Evolutionary conservation across 176 grass and related monocot species (phyloP).

Genomic region (Lolium perenne): DNA sequence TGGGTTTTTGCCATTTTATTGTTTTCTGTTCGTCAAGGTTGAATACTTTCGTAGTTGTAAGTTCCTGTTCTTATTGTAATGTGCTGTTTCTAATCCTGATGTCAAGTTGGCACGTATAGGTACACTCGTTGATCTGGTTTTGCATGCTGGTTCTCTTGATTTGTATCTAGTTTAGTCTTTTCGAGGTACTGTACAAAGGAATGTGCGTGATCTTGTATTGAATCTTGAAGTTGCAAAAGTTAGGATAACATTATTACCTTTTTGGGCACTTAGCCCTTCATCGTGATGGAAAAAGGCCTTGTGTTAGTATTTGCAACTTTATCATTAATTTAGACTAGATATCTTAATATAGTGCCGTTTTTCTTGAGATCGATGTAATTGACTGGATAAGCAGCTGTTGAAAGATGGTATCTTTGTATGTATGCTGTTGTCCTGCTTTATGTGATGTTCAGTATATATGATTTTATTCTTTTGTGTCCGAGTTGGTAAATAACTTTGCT

Average conservation of each 20-base stretch:
- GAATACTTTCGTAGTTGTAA: not conserved
- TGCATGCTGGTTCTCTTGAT: not conserved
- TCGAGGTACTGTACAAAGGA: not conserved
- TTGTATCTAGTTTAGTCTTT: not conserved
- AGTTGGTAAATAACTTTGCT: conserved; percentile 35
- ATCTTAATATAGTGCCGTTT: conserved; percentile 16
- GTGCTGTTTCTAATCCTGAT: not conserved
- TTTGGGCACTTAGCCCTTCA: not conserved
- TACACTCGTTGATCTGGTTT: conserved; percentile 22
- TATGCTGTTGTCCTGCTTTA: not conserved
- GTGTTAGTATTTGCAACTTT: not conserved
- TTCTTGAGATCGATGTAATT: conserved; percentile 12
- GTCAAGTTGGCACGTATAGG: not conserved
- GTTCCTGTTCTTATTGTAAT: not conserved
- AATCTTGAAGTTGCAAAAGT: conserved; percentile 18
- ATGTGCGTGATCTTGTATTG: not conserved
- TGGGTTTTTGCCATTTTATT: not conserved
- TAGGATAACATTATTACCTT: not conserved
- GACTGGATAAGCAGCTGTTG: not conserved
- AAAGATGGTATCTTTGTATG: conserved; percentile 21
- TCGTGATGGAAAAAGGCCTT: conserved; percentile 1
- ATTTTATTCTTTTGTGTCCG: conserved; percentile 4
- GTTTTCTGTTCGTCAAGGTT: not conserved
- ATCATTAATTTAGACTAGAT: not conserved
- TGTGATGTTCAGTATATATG: conserved; percentile 12